Percentiles rank a stretch among this genome's conserved stretches.
phyloP scores from a whole-genome alignment of 1,139 yeast species.

The Zygoascus meyerae region DNA sequence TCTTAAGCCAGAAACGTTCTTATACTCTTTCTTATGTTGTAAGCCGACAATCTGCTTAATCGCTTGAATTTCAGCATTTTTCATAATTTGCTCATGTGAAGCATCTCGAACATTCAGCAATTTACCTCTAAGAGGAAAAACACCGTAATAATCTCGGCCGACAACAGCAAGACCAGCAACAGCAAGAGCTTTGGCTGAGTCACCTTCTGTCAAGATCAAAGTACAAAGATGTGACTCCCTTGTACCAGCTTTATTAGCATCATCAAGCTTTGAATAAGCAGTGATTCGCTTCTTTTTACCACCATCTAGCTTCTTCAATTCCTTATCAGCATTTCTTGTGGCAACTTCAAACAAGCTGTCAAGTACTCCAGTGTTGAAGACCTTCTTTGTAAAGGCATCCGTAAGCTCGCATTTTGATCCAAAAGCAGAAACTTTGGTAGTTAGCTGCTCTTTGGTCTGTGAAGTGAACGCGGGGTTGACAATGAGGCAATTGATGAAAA shows the following conservation, averaged over 20 bases:
- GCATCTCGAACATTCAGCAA: slow-evolving; percentile 95
- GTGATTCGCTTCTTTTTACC: slow-evolving; percentile 85
- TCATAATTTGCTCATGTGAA: slow-evolving; percentile 84
- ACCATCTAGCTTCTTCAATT: slow-evolving; percentile 89
- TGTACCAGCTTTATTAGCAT: slow-evolving; percentile 97
- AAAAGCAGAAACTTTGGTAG: slow-evolving; percentile 82
- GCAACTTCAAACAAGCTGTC: slow-evolving; percentile 81
- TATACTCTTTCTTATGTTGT: slow-evolving; percentile 84
- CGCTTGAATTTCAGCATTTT: slow-evolving; percentile 91
- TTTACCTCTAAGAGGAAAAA: slow-evolving; percentile 94
- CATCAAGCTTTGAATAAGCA: slow-evolving; percentile 84
- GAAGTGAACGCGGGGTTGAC: slow-evolving; percentile 98
- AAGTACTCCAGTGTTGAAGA: slow-evolving; percentile 72
- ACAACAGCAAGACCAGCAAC: slow-evolving; percentile 93
- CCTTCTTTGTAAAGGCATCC: slow-evolving; percentile 67
- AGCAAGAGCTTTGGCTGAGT: slow-evolving; percentile 89
- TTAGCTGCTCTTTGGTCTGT: slow-evolving; percentile 93
- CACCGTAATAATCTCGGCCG: slow-evolving; percentile 93
- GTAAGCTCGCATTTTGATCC: slow-evolving; percentile 76
- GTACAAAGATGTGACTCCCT: slow-evolving; percentile 89
- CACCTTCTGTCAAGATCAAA: slow-evolving; percentile 92
- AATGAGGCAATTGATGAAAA: slow-evolving; percentile 85
- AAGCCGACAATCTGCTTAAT: slow-evolving; percentile 93
- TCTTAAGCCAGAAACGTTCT: slow-evolving; percentile 66
- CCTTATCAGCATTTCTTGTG: slow-evolving; percentile 81